Percentiles rank a stretch among this genome's conserved stretches.
Conservation (phyloP, 495 filamentous ascomycete genomes). For the Penicillium mononematosum region DNA sequence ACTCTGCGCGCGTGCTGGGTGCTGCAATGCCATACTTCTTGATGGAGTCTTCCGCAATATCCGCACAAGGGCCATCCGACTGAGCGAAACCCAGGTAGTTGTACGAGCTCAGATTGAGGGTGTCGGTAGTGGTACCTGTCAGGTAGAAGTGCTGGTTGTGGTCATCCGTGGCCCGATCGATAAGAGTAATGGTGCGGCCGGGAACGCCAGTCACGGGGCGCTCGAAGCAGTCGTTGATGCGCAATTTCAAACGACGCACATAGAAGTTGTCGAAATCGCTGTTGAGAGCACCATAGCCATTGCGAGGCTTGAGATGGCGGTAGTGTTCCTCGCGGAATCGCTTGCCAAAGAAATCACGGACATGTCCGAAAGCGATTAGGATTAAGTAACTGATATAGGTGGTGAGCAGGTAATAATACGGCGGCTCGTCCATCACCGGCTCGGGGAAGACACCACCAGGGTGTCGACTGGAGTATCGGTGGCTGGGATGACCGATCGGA, state of each 20-base stretch:
- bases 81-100: slow-evolving; percentile 99
- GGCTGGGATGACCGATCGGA: slow-evolving; percentile 72
- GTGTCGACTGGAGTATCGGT: slow-evolving; percentile 84
- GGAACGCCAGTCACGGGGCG: slow-evolving; percentile 90
- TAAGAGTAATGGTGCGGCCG: slow-evolving; percentile 85
- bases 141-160: slow-evolving; percentile 84
- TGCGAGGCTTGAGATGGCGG: slow-evolving; percentile 72
- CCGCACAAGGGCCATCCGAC: slow-evolving; percentile 94
- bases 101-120: slow-evolving; percentile 97
- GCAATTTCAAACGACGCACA: slow-evolving; percentile 83
- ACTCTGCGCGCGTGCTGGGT: slow-evolving; percentile 76
- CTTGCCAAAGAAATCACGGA: slow-evolving; percentile 97
- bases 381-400: slow-evolving; percentile 97
- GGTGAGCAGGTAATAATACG: slow-evolving; percentile 93
- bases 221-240: slow-evolving; percentile 95
- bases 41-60: slow-evolving; percentile 82
- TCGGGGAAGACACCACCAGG: slow-evolving; percentile 73
- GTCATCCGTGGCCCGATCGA: slow-evolving; percentile 84
- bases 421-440: slow-evolving; percentile 90
- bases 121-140: slow-evolving; percentile 90
- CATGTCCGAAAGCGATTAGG: slow-evolving; percentile 90
- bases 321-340: slow-evolving; percentile 83
- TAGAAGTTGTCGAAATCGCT: slow-evolving; percentile 99
- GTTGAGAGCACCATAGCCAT: slow-evolving; percentile 96
- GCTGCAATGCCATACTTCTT: slow-evolving; percentile 79